Evolutionary conservation across 2,329 filamentous ascomycete genomes (phyloP), one percentile per base, ranked within the genome.

Genomic region (Cladosporium sp.): DNA sequence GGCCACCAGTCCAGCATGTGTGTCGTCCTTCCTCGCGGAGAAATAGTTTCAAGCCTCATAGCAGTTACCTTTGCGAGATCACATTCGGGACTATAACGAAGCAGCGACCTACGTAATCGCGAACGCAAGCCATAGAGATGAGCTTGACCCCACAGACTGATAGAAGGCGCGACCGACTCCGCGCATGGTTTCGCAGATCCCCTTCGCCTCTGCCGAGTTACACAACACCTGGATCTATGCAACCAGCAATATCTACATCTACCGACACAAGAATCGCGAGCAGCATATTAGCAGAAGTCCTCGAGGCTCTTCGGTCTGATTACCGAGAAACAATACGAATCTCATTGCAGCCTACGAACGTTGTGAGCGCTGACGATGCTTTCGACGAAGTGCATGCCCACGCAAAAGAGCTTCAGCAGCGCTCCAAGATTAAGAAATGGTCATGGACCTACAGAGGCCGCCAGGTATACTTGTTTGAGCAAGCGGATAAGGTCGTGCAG

Each of bases 241-340:
- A 14, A 58, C 67, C 7, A 68, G 67, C 44, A 67, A 63, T 8
- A 70, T 64, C 62, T 69, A 70, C 53, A 70, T 71, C 64, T 72
- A 71, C 63, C 66, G 65, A 33, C 57, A 66, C 21, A 66, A 67
- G n/a, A 44, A 66, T n/a, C 28, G 53, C 40, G 16, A 53, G 53
- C 28, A 59, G 44, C 26, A 46, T 65, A 59, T 29, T 59, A 8
- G 62, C 62, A n/a, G 62, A 65, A 28, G 62, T 55, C n/a, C 53
- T 65, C 29, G 26, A 52, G 23, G 53, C 55, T 35, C 55, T 65
- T 5, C 55, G 29, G 14, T 12, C 1, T 4, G 21, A 59, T 5
- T 2, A 65, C 16, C 53, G 55, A 16, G 55, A 65, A 29, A 65
- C 55, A 21, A 62, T 56, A 18, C 21, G 58, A 3, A 21, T 10